These are phyloP conservation scores for Reticulascus tulasneorum DNA, from an alignment of 2,329 filamentous ascomycete genomes.

Conservation along the genomic window DNA sequence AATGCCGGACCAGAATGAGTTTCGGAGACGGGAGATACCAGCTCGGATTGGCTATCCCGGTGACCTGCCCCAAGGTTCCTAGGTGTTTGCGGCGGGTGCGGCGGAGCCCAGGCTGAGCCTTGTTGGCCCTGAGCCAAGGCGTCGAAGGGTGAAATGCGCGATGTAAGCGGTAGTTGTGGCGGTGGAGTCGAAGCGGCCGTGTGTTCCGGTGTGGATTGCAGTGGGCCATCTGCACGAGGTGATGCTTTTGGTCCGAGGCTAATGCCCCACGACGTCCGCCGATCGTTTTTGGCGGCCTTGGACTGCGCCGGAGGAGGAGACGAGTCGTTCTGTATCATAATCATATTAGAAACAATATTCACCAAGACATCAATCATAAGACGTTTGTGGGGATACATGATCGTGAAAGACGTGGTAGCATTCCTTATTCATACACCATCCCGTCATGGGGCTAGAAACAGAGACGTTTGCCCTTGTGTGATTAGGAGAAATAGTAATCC, in stretches of 20 bases:
- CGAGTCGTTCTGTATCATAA: slow-evolving; percentile 32
- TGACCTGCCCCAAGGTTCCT: slow-evolving; percentile 15
- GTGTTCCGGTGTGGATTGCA: slow-evolving; percentile 11
- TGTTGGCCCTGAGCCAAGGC: slow-evolving; percentile 14
- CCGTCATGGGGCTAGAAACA: slow-evolving; percentile 28
- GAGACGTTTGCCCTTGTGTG: slow-evolving; percentile 8
- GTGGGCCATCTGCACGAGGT: slow-evolving; percentile 17
- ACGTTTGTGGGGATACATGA: slow-evolving; percentile 17
- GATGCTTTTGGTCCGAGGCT: slow-evolving; percentile 28
- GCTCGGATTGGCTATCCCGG: slow-evolving; percentile 19
- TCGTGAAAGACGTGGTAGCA: slow-evolving; percentile 29
- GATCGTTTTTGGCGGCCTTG: slow-evolving; percentile 33
- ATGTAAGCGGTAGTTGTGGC: slow-evolving; percentile 15
- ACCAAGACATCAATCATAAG: slow-evolving; percentile 11
- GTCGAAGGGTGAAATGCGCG: slow-evolving; percentile 17
- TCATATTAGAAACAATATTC: slow-evolving; percentile 17
- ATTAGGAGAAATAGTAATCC: slow-evolving; percentile 16
- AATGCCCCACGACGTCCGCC: slow-evolving; percentile 42
- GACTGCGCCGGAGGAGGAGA: slow-evolving; percentile 29
- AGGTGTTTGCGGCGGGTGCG: slow-evolving; percentile 12
- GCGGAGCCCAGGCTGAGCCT: slow-evolving; percentile 14
- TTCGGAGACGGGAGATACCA: slow-evolving; percentile 29
- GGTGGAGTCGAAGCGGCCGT: slow-evolving; percentile 11
- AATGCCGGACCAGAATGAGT: slow-evolving; percentile 17
- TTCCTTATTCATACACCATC: slow-evolving; percentile 37